Conservation (phyloP, 441 rosid genomes). For the Lagerstroemia fauriei region DNA sequence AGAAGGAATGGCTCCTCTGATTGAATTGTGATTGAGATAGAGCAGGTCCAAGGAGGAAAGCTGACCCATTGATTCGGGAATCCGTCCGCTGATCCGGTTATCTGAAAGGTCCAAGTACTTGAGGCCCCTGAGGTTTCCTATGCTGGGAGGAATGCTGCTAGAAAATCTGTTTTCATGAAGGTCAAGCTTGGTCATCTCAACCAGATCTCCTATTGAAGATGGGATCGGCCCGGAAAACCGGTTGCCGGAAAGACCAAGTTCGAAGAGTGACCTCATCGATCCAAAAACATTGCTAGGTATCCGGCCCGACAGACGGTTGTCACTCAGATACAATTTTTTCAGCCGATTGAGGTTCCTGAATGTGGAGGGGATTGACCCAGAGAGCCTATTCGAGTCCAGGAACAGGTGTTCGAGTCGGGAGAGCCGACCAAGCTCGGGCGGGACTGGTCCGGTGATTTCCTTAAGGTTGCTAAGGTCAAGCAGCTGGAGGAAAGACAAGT, state of each 20-base stretch:
- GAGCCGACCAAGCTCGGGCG: slow-evolving; percentile 45
- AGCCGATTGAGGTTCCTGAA: slow-evolving; percentile 36
- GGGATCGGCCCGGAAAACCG: slow-evolving; percentile 43
- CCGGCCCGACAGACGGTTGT: slow-evolving; percentile 43
- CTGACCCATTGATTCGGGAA: slow-evolving; percentile 46
- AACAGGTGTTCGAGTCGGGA: slow-evolving; percentile 36
- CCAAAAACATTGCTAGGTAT: slow-evolving; percentile 34
- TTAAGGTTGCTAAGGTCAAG: slow-evolving; percentile 57
- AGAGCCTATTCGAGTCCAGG: slow-evolving; percentile 50
- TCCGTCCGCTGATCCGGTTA: slow-evolving; percentile 42
- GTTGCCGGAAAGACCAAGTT: slow-evolving; percentile 54
- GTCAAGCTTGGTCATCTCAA: slow-evolving; percentile 42
- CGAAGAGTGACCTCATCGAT: slow-evolving; percentile 36
- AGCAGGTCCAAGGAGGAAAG: slow-evolving; percentile 39
- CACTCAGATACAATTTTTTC: slow-evolving; percentile 41
- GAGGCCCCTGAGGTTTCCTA: slow-evolving; percentile 46
- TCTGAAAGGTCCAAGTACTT: slow-evolving; percentile 50
- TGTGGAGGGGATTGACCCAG: slow-evolving; percentile 47
- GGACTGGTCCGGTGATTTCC: slow-evolving; percentile 50
- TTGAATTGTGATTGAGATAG: slow-evolving; percentile 46
- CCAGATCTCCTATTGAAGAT: slow-evolving; percentile 36
- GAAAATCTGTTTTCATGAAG: slow-evolving; percentile 49
- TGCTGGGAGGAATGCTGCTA: slow-evolving; percentile 40
- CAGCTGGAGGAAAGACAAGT: slow-evolving; percentile 43
- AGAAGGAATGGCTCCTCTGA: slow-evolving; percentile 49